These are phyloP conservation scores for Carpinus viminea DNA, from an alignment of 306 rosid species.

Conservation along the genomic window DNA sequence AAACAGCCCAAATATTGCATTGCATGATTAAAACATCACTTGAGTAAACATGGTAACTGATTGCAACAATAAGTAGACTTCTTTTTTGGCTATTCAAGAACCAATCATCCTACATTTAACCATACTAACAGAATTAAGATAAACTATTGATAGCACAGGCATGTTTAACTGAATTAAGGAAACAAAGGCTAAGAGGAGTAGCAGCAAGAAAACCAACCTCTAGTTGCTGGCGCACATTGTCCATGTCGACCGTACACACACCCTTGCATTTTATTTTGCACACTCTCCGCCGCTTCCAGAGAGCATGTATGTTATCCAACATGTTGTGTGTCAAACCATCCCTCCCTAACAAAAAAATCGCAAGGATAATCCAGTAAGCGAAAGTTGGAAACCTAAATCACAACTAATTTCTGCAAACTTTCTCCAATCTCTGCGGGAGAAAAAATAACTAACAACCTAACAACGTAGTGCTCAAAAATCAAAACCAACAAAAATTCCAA, in stretches of 20 bases:
- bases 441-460: neutral
- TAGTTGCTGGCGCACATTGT: constrained; percentile 73
- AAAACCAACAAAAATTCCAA: neutral
- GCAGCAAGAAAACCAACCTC: constrained; percentile 58
- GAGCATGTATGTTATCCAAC: constrained; percentile 98
- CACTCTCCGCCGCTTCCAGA: constrained; percentile 89
- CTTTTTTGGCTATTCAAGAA: neutral
- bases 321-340: constrained; percentile 98
- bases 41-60: neutral
- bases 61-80: neutral
- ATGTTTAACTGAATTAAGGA: neutral
- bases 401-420: neutral
- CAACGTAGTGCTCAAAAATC: neutral
- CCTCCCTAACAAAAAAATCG: constrained; percentile 57
- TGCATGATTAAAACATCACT: neutral
- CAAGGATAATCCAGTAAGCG: neutral
- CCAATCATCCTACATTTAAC: constrained; percentile 3
- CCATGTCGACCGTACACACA: constrained; percentile 90
- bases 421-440: neutral
- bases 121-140: neutral
- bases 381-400: neutral
- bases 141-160: constrained; percentile 2
- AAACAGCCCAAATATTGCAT: neutral
- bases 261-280: constrained; percentile 93
- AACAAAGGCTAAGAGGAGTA: neutral